phyloP scores from a whole-genome alignment of 768 basidiomycete genomes.

The Fibroporia radiculosa region DNA sequence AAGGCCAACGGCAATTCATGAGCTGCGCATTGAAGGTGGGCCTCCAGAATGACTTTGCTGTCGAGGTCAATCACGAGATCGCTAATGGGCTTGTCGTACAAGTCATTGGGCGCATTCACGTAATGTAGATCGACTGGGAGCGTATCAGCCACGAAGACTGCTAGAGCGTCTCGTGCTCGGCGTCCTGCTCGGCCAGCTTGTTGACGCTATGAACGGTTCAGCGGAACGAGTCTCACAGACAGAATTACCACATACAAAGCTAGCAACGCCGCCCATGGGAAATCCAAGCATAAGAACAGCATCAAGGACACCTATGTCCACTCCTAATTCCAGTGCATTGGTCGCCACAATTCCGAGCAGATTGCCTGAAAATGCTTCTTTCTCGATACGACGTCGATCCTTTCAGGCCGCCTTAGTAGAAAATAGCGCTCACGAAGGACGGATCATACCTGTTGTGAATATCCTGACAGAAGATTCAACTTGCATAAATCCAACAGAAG shows the following conservation, averaged over 20 bases:
- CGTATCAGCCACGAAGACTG: slow-evolving; percentile 61
- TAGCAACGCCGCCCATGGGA: slow-evolving; percentile 63
- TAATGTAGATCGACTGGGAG: slow-evolving; percentile 74
- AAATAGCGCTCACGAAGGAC: neutral
- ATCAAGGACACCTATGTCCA: slow-evolving; percentile 86
- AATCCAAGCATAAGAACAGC: slow-evolving; percentile 88
- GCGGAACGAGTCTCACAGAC: neutral
- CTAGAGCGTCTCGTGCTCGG: slow-evolving; percentile 70
- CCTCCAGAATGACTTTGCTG: slow-evolving; percentile 70
- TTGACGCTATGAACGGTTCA: slow-evolving; percentile 49
- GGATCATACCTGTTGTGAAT: slow-evolving; percentile 53
- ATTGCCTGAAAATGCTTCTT: slow-evolving; percentile 78
- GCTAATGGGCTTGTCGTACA: slow-evolving; percentile 55
- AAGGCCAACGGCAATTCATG: slow-evolving; percentile 73
- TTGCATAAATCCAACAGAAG: neutral
- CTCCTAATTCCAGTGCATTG: slow-evolving; percentile 84
- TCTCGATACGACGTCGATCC: slow-evolving; percentile 80
- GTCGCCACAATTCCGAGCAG: slow-evolving; percentile 85
- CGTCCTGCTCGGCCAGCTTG: slow-evolving; percentile 87
- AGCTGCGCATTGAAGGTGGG: slow-evolving; percentile 82
- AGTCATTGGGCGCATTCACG: slow-evolving; percentile 54
- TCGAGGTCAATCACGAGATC: slow-evolving; percentile 68
- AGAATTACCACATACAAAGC: slow-evolving; percentile 47
- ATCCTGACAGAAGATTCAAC: slow-evolving; percentile 36
- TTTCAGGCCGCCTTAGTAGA: slow-evolving; percentile 18